Conservation (phyloP, 306 rosid species). For the Pterocarpus macrocarpus region DNA sequence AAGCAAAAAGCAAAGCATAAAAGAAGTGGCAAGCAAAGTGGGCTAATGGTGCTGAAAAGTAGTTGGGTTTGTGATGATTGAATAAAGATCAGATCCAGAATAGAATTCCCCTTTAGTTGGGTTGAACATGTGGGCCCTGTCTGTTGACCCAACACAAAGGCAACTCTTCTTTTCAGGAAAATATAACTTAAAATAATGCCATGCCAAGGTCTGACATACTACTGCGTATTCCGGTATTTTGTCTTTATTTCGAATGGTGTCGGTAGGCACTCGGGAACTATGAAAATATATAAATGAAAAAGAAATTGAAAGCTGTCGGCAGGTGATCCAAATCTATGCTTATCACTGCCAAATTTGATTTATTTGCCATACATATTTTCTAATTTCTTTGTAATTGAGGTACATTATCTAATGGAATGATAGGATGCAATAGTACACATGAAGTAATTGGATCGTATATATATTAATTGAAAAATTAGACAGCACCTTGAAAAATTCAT, state of each 20-base stretch:
- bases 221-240: neutral
- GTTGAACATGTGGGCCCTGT: slow-evolving; percentile 40
- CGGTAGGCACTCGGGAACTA: slow-evolving; percentile 1
- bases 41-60: slow-evolving; percentile 33
- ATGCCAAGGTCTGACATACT: neutral
- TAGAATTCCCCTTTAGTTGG: slow-evolving; percentile 14
- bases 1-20: neutral
- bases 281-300: neutral
- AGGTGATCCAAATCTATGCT: slow-evolving; percentile 6
- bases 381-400: neutral
- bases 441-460: neutral
- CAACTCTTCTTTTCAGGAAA: slow-evolving; percentile 9
- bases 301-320: neutral
- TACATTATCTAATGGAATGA: neutral
- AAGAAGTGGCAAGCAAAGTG: slow-evolving; percentile 25
- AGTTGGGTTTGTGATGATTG: slow-evolving; percentile 33
- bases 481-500: neutral
- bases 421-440: neutral
- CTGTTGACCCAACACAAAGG: slow-evolving; percentile 24
- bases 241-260: neutral
- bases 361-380: neutral
- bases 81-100: neutral
- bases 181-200: neutral
- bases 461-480: neutral
- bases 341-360: neutral